phyloP scores from a whole-genome alignment of 352 stramenopile species.

The Phytophthora niederhauseri region DNA sequence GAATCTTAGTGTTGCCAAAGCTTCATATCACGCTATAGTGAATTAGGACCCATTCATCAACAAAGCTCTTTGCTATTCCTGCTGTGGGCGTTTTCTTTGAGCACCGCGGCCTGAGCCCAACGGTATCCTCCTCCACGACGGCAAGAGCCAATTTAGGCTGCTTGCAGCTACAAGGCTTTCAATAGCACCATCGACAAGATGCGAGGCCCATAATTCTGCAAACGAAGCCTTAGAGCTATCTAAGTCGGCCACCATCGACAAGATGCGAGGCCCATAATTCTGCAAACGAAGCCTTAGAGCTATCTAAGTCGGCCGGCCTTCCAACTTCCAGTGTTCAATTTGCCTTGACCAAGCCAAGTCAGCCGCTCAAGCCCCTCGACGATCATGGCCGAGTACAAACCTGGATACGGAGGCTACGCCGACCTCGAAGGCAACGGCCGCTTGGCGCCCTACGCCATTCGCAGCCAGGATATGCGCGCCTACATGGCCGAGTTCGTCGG shows the following conservation, averaged over 20 bases:
- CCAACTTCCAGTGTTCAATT: constrained; percentile 30
- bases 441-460: constrained; percentile 16
- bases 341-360: constrained; percentile 18
- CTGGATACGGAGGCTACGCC: constrained; percentile 30
- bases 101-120: constrained; percentile 9
- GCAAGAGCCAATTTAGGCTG: constrained; percentile 10
- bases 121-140: constrained; percentile 9
- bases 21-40: not conserved
- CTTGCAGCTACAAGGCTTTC: not conserved
- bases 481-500: constrained; percentile 57
- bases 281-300: not conserved
- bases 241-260: constrained; percentile 22
- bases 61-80: not conserved
- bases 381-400: constrained; percentile 37
- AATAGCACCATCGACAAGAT: constrained; percentile 29
- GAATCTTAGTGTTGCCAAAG: not conserved
- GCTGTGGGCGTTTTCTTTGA: not conserved
- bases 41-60: too few relatives aligned
- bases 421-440: constrained; percentile 26
- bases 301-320: constrained; percentile 8
- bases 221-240: not conserved
- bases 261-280: constrained; percentile 18
- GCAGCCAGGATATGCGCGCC: constrained; percentile 21
- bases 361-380: constrained; percentile 19
- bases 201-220: constrained; percentile 9